Percentiles rank a stretch among this genome's conserved stretches.
Evolutionary conservation across 805 yeast species (phyloP).

Genomic region (Candida adriatica): DNA sequence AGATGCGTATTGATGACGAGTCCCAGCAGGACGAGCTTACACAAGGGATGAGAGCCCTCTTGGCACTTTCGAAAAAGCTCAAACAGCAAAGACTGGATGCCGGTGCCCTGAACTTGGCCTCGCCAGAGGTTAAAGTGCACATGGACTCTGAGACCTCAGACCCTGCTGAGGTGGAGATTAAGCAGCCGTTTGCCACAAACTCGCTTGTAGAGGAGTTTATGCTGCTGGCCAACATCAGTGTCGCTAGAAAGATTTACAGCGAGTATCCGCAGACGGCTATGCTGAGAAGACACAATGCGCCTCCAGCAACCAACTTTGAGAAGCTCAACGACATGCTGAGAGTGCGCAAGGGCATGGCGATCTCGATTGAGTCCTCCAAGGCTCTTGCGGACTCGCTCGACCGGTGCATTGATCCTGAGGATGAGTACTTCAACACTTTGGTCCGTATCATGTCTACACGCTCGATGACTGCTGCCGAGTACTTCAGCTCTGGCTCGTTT

Average conservation of each 20-base stretch:
- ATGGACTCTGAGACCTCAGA: constrained; percentile 97
- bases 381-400: constrained; percentile 93
- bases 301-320: constrained; percentile 92
- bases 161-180: constrained; percentile 92
- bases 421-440: constrained; percentile 88
- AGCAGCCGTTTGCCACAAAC: constrained; percentile 81
- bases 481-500: constrained; percentile 84
- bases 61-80: constrained; percentile 73
- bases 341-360: constrained; percentile 65
- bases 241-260: constrained; percentile 86
- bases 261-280: constrained; percentile 97
- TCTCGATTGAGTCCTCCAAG: constrained; percentile 79
- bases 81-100: constrained; percentile 84
- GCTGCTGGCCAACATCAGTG: constrained; percentile 95
- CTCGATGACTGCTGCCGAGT: constrained; percentile 99
- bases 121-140: constrained; percentile 96
- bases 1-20: constrained; percentile 77
- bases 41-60: constrained; percentile 76
- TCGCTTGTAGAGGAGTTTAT: constrained; percentile 97
- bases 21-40: constrained; percentile 78
- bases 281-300: constrained; percentile 97
- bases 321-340: constrained; percentile 81
- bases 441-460: constrained; percentile 95
- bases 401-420: constrained; percentile 72
- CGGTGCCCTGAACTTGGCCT: constrained; percentile 94